Evolutionary conservation across 768 basidiomycete species (phyloP), one percentile per base, ranked within the genome.

Genomic region (Rhizopogon roseolus): DNA sequence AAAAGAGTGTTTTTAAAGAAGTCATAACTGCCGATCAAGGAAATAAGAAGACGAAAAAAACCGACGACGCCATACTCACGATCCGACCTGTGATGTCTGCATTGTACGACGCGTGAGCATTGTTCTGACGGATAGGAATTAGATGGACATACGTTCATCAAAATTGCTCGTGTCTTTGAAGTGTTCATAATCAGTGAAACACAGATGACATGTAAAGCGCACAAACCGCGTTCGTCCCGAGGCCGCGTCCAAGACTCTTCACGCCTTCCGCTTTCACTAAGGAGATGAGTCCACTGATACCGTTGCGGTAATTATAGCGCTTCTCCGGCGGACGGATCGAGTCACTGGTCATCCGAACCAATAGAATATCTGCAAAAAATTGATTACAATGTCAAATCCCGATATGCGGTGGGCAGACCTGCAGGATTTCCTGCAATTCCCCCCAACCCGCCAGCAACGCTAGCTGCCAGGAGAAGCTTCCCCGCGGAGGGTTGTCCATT

Each of bases 261-360:
- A 82, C 41, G 16, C 92, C 90, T 64, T 94, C 93, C 48, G 80
- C 79, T 57, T 73, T 79, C 9, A 88, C 71, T 43, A 95, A 76
- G 57, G 65, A 75, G 6, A 80, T 57, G n/a, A 95, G 71, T 7
- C 93, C 93, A 45, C 78, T 75, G 16, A 93, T 57, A n/a, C 83
- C 90, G 66, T 94, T 91, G 19, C 78, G 74, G 67, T 96, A 96
- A 43, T 83, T 79, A 62, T 88, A 91, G 52, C 84, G 77, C 60
- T 85, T 78, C 55, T 87, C 85, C 25, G 84, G 81, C 16, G 88
- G 84, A 59, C 88, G 82, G 28, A 86, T 75, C 6, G 81, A 78
- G 67, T 96, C 93, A 60, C 88, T 93, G 25, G 91, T 92, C 93
- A 96, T 96, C 51, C 93, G 76, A 13, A 91, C 85, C 41, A 92